These are phyloP conservation scores for Lodderomyces orthopsilosis DNA, from an alignment of 1,139 yeast genomes.

Conservation along the genomic window DNA sequence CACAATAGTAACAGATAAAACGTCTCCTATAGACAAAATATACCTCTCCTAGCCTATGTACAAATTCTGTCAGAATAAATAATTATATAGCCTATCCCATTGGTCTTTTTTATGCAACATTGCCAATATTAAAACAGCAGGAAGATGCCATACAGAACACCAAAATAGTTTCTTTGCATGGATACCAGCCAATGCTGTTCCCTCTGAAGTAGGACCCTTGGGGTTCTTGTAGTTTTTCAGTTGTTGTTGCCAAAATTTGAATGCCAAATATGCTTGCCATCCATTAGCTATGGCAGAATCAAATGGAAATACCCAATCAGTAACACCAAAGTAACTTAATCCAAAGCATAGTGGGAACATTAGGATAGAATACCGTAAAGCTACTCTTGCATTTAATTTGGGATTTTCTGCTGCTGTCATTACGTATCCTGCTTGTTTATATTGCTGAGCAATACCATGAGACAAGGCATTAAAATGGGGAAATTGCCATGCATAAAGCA, in stretches of 20 bases:
- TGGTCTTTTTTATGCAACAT: conserved; percentile 94
- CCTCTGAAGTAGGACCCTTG: conserved; percentile 48
- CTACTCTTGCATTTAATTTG: conserved; percentile 85
- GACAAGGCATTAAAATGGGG: conserved; percentile 95
- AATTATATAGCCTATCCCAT: conserved; percentile 70
- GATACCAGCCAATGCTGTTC: conserved; percentile 53
- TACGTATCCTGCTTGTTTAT: conserved; percentile 88
- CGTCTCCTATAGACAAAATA: no score
- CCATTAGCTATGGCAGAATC: conserved; percentile 82
- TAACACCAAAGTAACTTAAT: conserved; percentile 70
- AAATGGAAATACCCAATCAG: conserved; percentile 75
- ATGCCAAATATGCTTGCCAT: conserved; percentile 82
- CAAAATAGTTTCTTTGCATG: conserved; percentile 86
- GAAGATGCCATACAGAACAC: conserved; percentile 94
- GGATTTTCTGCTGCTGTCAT: conserved; percentile 97
- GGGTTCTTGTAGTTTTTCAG: conserved; percentile 47
- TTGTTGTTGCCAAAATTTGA: conserved; percentile 81
- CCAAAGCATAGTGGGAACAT: conserved; percentile 95
- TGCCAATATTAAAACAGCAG: conserved; percentile 84
- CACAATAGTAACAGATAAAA: no score
- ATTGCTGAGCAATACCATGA: conserved; percentile 84
- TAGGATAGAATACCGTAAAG: conserved; percentile 78
- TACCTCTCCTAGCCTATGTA: background rate
- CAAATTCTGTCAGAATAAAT: conserved; percentile 14
- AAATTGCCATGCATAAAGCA: conserved; percentile 96